Base-by-base conservation (phyloP, 345 rosid species). In the Jatropha curcas region DNA sequence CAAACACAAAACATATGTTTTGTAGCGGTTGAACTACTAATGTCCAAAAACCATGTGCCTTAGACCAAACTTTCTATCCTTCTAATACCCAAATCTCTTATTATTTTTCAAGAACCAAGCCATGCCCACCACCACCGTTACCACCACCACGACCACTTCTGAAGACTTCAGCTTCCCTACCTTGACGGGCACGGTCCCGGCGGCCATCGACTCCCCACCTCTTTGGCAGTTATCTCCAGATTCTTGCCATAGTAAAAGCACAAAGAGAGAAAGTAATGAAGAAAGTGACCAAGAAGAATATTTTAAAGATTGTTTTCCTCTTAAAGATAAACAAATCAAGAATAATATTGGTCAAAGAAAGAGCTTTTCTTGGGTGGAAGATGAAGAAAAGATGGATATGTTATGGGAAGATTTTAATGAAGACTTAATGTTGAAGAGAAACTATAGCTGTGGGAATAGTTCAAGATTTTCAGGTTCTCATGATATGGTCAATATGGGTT, bases 321-420 rank as follows among this genome's bases (percentile, higher is more conserved):
- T 46, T 12, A n/a, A n/a, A n/a, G 9, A 33, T 10, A 31, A 25
- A 53, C 14, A 27, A 17, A 45, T 41, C 50, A 70, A 22, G 52
- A 17, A 67, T 20, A 39, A 28, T 25, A 4, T 33, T n/a, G n/a
- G n/a, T 12, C 74, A 68, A 34, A 64, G 82, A 12, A 83, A 73
- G 80, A 86, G 88, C 60, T 77, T 80, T 45, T 82, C 91, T 1
- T 61, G 71, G 58, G 60, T 41, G 28, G 86, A 77, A 60, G 90
- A 79, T 61, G 90, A 93, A 10, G 60, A 56, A 56, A 88, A 80
- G 79, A 89, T 91, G 97, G 98, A 93, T 79, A 67, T 86, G 82
- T 62, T 93, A 63, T 93, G 98, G 98, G 98, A 93, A 70, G 90
- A 91, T 79, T 89, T 93, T 71, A 91, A 91, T 61, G 88, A 89